A percentile compares a stretch with the other conserved stretches of the same genome.
Evolutionary conservation across 1,139 yeast genomes (phyloP).

Genomic region (Kodamaea arcana): DNA sequence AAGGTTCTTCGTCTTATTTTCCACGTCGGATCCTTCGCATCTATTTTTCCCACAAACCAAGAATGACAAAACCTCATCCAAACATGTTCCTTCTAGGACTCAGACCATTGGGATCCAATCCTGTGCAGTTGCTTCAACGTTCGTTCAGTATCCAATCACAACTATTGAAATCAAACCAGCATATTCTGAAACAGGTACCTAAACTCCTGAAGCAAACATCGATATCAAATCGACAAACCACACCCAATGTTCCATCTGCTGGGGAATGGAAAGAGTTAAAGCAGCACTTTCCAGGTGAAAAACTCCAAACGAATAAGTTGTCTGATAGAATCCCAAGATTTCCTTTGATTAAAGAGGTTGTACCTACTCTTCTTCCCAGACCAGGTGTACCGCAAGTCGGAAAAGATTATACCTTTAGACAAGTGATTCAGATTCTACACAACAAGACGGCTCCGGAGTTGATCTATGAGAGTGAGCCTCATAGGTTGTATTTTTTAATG

Average conservation of each 20-base stretch:
- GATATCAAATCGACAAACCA: background rate
- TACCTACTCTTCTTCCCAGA: constrained; percentile 67
- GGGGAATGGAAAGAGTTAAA: constrained; percentile 46
- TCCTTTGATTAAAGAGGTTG: constrained; percentile 62
- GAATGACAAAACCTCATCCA: no score
- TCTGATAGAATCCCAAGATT: constrained; percentile 56
- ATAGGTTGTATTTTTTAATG: constrained; percentile 65
- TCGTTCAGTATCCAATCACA: background rate
- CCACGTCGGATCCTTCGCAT: no score
- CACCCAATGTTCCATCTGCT: constrained; percentile 19
- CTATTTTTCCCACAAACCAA: no score
- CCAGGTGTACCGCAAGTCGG: constrained; percentile 75
- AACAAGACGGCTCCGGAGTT: constrained; percentile 63
- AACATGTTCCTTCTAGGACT: background rate
- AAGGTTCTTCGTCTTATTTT: no score
- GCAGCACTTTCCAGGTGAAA: constrained; percentile 61
- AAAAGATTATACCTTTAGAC: constrained; percentile 51
- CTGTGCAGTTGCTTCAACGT: background rate
- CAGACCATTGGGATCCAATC: background rate
- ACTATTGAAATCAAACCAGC: background rate
- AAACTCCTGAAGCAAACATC: background rate
- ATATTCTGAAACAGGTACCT: background rate
- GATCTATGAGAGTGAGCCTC: constrained; percentile 81
- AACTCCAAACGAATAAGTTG: constrained; percentile 44
- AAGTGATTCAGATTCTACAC: constrained; percentile 59